Evolutionary conservation across 2,329 filamentous ascomycete species (phyloP).

Genomic region (Apiospora kogelbergensis): DNA sequence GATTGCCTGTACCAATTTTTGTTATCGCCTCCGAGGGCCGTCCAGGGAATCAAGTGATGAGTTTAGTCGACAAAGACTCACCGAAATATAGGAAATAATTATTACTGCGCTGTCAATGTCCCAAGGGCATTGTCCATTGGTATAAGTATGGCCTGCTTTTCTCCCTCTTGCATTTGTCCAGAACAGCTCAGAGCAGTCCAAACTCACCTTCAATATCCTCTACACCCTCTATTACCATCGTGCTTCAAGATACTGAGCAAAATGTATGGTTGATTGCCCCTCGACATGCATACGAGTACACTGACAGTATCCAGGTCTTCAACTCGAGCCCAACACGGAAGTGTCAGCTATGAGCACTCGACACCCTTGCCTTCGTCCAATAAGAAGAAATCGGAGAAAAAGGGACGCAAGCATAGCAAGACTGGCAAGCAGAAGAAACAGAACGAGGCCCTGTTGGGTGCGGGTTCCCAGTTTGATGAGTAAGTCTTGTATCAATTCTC

Average conservation of each 20-base stretch:
- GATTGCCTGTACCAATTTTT: fast-evolving
- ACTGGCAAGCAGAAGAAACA: background rate
- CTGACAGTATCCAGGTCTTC: background rate
- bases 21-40: background rate
- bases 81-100: too few species aligned
- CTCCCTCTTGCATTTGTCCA: too few species aligned
- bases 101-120: too few species aligned
- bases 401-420: background rate
- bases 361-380: background rate
- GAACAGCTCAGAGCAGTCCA: too few species aligned
- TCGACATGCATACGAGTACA: too few species aligned
- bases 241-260: too few species aligned
- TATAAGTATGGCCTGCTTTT: too few species aligned
- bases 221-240: too few species aligned
- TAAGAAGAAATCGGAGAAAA: background rate
- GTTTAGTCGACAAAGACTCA: too few species aligned
- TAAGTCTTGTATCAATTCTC: background rate
- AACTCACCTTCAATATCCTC: too few species aligned
- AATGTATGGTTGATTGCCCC: too few species aligned
- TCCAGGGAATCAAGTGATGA: background rate
- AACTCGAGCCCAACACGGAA: background rate
- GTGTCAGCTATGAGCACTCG: background rate
- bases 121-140: too few species aligned
- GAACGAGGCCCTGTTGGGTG: background rate
- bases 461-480: background rate